These are phyloP conservation scores for Leishmania lainsoni DNA, from an alignment of 208 protist genomes.

Conservation along the genomic window DNA sequence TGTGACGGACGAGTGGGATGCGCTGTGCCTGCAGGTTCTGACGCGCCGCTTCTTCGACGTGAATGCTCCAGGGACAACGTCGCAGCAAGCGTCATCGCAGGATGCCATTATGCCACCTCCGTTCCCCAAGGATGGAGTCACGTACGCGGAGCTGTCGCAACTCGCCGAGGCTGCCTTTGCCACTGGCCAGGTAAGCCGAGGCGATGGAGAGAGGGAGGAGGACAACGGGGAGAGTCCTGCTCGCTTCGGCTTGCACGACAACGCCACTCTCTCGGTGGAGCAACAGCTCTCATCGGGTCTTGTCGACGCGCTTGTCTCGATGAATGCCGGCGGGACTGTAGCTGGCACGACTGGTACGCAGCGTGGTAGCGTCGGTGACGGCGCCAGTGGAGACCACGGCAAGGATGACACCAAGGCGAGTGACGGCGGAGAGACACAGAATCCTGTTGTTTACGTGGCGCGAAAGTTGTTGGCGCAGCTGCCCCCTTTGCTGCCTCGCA, in stretches of 20 bases:
- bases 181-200: slow-evolving; percentile 36
- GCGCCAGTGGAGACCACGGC: slow-evolving; percentile 31
- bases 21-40: slow-evolving; percentile 77
- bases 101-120: slow-evolving; percentile 67
- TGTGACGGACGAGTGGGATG: slow-evolving; percentile 93
- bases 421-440: slow-evolving; percentile 23
- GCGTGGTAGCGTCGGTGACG: slow-evolving; percentile 30
- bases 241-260: slow-evolving; percentile 94
- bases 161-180: slow-evolving; percentile 64
- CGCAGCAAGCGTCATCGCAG: slow-evolving; percentile 16
- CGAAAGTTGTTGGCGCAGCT: slow-evolving; percentile 63
- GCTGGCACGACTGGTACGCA: not conserved
- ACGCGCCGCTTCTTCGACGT: slow-evolving; percentile 74
- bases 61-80: slow-evolving; percentile 27
- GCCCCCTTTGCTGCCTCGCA: slow-evolving; percentile 40
- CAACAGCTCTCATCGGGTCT: slow-evolving; percentile 51
- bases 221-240: slow-evolving; percentile 64
- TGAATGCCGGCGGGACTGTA: slow-evolving; percentile 42
- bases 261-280: slow-evolving; percentile 93
- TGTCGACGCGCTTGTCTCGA: slow-evolving; percentile 50
- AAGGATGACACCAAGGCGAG: slow-evolving; percentile 28
- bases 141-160: slow-evolving; percentile 51
- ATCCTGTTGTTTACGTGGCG: slow-evolving; percentile 54
- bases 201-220: slow-evolving; percentile 25
- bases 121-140: slow-evolving; percentile 38